phyloP scores from a whole-genome alignment of 805 yeast genomes.

The Starmera amethionina region DNA sequence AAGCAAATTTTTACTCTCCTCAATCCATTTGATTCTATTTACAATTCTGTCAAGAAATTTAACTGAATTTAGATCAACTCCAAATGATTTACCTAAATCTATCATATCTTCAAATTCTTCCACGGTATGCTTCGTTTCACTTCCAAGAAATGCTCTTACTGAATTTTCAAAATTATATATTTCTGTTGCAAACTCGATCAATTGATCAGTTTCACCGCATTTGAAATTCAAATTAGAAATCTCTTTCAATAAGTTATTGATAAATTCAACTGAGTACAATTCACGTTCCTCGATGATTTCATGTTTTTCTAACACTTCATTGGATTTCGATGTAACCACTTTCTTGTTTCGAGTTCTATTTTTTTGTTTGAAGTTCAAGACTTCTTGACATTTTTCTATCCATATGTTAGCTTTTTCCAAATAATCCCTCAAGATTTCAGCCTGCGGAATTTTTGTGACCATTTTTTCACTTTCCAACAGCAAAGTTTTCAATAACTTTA shows the following conservation, averaged over 20 bases:
- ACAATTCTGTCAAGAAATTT: slow-evolving; percentile 29
- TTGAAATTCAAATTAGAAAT: slow-evolving; percentile 42
- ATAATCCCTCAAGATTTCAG: slow-evolving; percentile 27
- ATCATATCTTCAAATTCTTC: slow-evolving; percentile 45
- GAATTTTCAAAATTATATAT: slow-evolving; percentile 41
- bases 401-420: slow-evolving; percentile 38
- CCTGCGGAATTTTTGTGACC: slow-evolving; percentile 27
- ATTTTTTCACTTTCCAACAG: slow-evolving; percentile 48
- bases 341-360: slow-evolving; percentile 24
- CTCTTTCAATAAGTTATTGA: slow-evolving; percentile 25
- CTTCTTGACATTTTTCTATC: slow-evolving; percentile 43
- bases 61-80: slow-evolving; percentile 41
- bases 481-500: slow-evolving; percentile 34
- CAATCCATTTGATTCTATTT: slow-evolving; percentile 30
- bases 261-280: slow-evolving; percentile 10
- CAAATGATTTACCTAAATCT: slow-evolving; percentile 49
- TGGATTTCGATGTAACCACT: neutral
- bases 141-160: slow-evolving; percentile 29
- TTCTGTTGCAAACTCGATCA: slow-evolving; percentile 42
- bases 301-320: slow-evolving; percentile 5
- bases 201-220: slow-evolving; percentile 50
- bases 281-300: slow-evolving; percentile 2
- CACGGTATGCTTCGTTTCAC: slow-evolving; percentile 17
- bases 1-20: slow-evolving; percentile 13
- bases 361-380: slow-evolving; percentile 31